phyloP scores from a whole-genome alignment of 2,329 filamentous ascomycete species.

The Talaromyces piceae region DNA sequence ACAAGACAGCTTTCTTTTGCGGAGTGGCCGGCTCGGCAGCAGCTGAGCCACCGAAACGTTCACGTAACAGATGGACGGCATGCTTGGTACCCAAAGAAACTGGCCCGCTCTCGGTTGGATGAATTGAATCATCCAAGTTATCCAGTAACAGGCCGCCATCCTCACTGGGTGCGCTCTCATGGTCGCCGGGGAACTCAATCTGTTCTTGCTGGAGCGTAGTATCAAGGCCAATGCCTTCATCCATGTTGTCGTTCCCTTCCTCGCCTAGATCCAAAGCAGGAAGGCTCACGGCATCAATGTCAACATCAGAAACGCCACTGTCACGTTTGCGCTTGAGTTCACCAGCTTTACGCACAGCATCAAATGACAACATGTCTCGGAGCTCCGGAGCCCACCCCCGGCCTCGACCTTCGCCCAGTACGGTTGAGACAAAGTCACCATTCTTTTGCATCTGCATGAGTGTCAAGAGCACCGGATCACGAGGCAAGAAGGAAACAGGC shows the following conservation, averaged over 20 bases:
- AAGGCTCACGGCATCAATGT: constrained; percentile 59
- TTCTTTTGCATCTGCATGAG: constrained; percentile 88
- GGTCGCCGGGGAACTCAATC: constrained; percentile 59
- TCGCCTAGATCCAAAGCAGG: constrained; percentile 55
- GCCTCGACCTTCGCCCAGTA: constrained; percentile 73
- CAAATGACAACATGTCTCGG: constrained; percentile 81
- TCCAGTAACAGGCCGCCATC: constrained; percentile 45
- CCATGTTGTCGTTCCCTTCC: constrained; percentile 50
- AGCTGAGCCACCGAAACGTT: constrained; percentile 62
- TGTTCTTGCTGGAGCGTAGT: constrained; percentile 47
- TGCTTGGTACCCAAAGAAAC: constrained; percentile 90
- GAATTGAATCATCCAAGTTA: constrained; percentile 74
- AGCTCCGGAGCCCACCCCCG: constrained; percentile 86
- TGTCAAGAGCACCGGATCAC: constrained; percentile 77
- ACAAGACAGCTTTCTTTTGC: constrained; percentile 72
- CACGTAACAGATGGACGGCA: constrained; percentile 87
- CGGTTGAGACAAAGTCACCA: constrained; percentile 79
- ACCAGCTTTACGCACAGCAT: constrained; percentile 65
- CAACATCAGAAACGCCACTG: constrained; percentile 74
- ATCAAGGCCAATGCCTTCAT: constrained; percentile 47
- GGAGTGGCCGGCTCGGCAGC: constrained; percentile 63
- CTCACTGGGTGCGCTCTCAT: constrained; percentile 36
- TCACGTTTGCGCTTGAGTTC: constrained; percentile 93
- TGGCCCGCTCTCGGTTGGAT: constrained; percentile 75
- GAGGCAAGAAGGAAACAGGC: constrained; percentile 72